Percentiles rank a stretch among this genome's conserved stretches.
phyloP scores from a whole-genome alignment of 179 eudicot species.

The Spinacia oleracea region DNA sequence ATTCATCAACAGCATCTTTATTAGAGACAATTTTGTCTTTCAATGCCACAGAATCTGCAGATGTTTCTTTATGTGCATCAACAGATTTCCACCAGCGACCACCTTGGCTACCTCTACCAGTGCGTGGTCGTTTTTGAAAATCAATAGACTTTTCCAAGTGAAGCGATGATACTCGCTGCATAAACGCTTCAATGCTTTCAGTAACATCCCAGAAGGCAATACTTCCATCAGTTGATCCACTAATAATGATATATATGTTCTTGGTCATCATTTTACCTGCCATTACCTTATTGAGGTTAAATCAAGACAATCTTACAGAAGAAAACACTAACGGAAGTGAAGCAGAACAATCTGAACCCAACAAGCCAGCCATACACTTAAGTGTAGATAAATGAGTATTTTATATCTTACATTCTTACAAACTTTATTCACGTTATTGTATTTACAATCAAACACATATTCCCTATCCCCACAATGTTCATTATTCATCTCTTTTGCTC shows the following conservation, averaged over 20 bases:
- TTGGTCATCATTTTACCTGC: conserved; percentile 53
- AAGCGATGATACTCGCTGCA: conserved; percentile 50
- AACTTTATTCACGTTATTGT: neutral
- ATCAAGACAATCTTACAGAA: conserved; percentile 14
- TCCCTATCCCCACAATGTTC: too few relatives aligned
- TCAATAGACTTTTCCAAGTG: conserved; percentile 56
- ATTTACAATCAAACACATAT: too few relatives aligned
- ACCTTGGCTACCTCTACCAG: conserved; percentile 99
- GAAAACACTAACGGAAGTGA: neutral
- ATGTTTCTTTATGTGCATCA: conserved; percentile 35
- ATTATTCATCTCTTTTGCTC: too few relatives aligned
- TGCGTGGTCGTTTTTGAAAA: conserved; percentile 86
- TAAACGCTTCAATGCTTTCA: conserved; percentile 56
- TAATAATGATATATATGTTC: conserved; percentile 58
- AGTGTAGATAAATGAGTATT: neutral
- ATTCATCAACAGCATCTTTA: conserved; percentile 22
- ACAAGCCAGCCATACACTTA: conserved; percentile 1
- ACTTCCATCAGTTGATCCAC: conserved; percentile 96
- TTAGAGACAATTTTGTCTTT: conserved; percentile 21
- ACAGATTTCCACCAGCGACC: conserved; percentile 89
- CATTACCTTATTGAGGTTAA: conserved; percentile 20
- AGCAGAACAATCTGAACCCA: conserved; percentile 14
- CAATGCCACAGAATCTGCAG: conserved; percentile 17
- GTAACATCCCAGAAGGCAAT: conserved; percentile 93
- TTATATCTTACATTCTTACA: too few relatives aligned